Percentiles rank a stretch among this genome's conserved stretches.
These are phyloP conservation scores for Fragaria iinumae DNA, from an alignment of 306 rosid species.

Conservation along the genomic window DNA sequence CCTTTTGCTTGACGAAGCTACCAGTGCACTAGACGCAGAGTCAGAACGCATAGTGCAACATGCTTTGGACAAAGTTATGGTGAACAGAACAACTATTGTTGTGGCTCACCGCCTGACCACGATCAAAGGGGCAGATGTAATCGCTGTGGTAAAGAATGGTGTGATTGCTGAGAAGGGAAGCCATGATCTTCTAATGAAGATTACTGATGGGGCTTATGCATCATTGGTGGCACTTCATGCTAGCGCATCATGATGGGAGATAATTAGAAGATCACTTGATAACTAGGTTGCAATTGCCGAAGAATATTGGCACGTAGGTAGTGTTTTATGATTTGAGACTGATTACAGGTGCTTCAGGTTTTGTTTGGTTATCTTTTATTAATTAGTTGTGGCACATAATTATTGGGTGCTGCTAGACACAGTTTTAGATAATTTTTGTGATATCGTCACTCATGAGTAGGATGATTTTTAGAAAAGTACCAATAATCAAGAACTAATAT, in stretches of 20 bases:
- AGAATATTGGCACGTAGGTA: neutral
- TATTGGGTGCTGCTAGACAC: neutral
- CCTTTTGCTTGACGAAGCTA: constrained; percentile 87
- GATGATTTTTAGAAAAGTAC: neutral
- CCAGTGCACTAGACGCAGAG: constrained; percentile 93
- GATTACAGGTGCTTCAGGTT: neutral
- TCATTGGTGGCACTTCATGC: constrained; percentile 74
- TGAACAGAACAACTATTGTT: constrained; percentile 73
- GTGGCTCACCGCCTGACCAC: constrained; percentile 86
- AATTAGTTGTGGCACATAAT: neutral
- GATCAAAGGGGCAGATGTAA: constrained; percentile 68
- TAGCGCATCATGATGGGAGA: constrained; percentile 26
- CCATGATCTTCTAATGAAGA: constrained; percentile 70
- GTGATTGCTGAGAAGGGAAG: constrained; percentile 68
- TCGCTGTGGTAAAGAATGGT: constrained; percentile 76
- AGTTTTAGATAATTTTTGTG: neutral
- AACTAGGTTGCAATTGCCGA: neutral
- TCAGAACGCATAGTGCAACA: constrained; percentile 81
- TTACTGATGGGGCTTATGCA: constrained; percentile 62
- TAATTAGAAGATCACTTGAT: constrained; percentile 20
- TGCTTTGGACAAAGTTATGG: constrained; percentile 77
- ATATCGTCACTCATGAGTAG: neutral
- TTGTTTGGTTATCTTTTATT: too few relatives aligned
- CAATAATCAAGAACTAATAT: too few relatives aligned
- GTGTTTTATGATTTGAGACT: neutral